phyloP scores from a whole-genome alignment of 1,284 basidiomycete species.

The Melampsora americana region DNA sequence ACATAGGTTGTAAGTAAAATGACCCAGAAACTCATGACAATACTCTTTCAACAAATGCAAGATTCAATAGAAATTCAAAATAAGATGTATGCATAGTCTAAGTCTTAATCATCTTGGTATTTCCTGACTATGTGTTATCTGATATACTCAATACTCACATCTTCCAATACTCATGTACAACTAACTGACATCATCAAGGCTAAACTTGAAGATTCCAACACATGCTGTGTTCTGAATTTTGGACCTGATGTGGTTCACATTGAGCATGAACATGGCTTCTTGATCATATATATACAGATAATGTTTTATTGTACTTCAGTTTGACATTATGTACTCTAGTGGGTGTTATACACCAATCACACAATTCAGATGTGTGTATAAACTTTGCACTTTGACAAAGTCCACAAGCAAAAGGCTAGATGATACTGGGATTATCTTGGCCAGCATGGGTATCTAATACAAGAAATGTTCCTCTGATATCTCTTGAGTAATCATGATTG shows the following conservation, averaged over 20 bases:
- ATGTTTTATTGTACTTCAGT: conserved; percentile 1
- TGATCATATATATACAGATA: neutral
- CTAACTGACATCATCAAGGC: conserved; percentile 79
- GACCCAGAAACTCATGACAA: conserved; percentile 77
- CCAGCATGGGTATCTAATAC: conserved; percentile 84
- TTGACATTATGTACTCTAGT: conserved; percentile 82
- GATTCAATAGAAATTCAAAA: conserved; percentile 85
- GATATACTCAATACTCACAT: neutral
- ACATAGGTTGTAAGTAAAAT: conserved; percentile 64
- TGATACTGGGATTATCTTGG: conserved; percentile 83
- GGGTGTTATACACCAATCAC: conserved; percentile 94
- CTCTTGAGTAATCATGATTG: conserved; percentile 88
- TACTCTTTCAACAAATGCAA: conserved; percentile 87
- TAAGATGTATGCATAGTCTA: conserved; percentile 60
- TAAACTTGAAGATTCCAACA: conserved; percentile 73
- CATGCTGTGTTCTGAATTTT: conserved; percentile 58
- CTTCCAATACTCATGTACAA: conserved; percentile 67
- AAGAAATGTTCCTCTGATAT: conserved; percentile 89
- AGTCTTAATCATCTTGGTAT: neutral
- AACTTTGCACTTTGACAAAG: conserved; percentile 78
- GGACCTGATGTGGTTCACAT: conserved; percentile 57
- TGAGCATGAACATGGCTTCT: neutral
- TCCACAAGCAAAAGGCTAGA: conserved; percentile 78
- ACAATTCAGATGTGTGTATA: conserved; percentile 86
- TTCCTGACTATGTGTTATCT: neutral